phyloP scores from a whole-genome alignment of 2,329 filamentous ascomycete genomes.

The Aspergillus puulaauensis region DNA sequence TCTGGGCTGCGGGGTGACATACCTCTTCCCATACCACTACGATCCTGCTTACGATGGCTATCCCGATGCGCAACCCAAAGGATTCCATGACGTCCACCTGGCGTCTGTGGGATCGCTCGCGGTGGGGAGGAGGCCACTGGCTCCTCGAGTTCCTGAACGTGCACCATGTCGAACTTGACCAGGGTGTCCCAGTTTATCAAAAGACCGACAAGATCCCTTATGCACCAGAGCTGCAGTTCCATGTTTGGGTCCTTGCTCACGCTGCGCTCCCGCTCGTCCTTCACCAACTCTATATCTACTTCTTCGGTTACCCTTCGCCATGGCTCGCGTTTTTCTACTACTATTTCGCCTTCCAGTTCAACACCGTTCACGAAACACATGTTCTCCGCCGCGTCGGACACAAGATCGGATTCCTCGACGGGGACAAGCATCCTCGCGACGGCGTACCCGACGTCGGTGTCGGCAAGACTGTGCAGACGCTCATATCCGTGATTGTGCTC shows the following conservation, averaged over 20 bases:
- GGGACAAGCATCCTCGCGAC: background rate
- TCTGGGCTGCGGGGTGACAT: no score
- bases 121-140: constrained; percentile 17
- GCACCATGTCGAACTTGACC: background rate
- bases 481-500: background rate
- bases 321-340: background rate
- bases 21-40: no score
- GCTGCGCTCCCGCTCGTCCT: background rate
- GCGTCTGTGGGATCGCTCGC: constrained; percentile 21
- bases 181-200: background rate
- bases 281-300: background rate
- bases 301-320: background rate
- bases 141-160: background rate
- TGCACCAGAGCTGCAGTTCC: background rate
- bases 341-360: background rate
- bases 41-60: background rate
- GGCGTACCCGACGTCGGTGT: background rate
- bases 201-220: background rate
- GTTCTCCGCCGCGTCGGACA: background rate
- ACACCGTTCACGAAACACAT: background rate
- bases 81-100: constrained; percentile 35
- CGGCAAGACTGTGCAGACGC: background rate
- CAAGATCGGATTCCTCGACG: background rate
- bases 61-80: constrained; percentile 10
- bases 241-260: background rate